Base-by-base conservation (phyloP, 2,329 filamentous ascomycete genomes). In the Cladosporium cucumerinum region DNA sequence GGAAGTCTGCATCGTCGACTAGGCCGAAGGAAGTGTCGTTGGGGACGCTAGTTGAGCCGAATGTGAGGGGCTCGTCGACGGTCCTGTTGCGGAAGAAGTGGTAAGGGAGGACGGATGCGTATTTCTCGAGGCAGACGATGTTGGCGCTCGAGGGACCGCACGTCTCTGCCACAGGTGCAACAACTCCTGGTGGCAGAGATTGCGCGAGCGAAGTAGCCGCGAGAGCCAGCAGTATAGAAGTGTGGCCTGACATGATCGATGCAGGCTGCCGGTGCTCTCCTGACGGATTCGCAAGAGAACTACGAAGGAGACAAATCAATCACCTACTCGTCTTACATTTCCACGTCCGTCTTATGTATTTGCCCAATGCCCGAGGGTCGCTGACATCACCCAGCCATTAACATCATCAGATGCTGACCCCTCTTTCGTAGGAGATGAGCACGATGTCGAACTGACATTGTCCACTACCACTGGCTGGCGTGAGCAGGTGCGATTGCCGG, bases 121-220 rank as follows among this genome's bases (percentile, higher is more conserved):
- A 79, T 65, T 72, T 73, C 48, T 79, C 76, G 52, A 80, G 68
- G 65, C 77, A 80, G 49, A 78, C 73, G 23, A 78, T 70, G 36
- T 72, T 70, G 12, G 66, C 65, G 36, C 28, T 65, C 16, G 43
- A 52, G 5, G 66, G 66, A 4, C 66, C 66, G 54, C 72, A 74
- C 23, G 67, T 63, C 32, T 61, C 25, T 14, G 67, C 66, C 6
- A 68, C 57, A 8, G 66, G 66, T 7, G 55, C 26, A 5, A 61
- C 57, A 2, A 67, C 66, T n/a, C 66, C 66, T 5, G 57, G 63
- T 52, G 57, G 54, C 21, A 43, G 7, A 18, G 46, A 64, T 32
- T 58, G 62, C 6, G 60, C 60, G 14, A 39, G 34, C 2, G 34
- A n/a, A 21, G 48, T 25, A n/a, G 60, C 34, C 11, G 49, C 48